Conservation (phyloP, 768 basidiomycete species). For the Leccinum rimulosum region DNA sequence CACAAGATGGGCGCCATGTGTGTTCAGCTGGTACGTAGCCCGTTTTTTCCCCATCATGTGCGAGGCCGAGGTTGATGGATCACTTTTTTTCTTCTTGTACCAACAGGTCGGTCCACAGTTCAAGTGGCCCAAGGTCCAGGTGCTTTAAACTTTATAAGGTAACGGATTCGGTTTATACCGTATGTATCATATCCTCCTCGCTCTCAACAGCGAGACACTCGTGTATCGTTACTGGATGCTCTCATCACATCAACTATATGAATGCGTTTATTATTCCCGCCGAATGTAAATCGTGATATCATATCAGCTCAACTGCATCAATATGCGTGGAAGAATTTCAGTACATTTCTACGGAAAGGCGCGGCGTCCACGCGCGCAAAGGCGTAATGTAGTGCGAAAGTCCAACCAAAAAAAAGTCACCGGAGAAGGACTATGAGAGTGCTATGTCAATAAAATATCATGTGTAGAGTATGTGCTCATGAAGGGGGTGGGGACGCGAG, state of each 20-base stretch:
- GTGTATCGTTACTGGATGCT: conserved; percentile 27
- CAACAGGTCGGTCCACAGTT: conserved; percentile 53
- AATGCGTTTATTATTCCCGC: not conserved
- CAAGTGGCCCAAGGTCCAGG: conserved; percentile 54
- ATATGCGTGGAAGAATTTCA: conserved; percentile 9
- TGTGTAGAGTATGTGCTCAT: conserved; percentile 33
- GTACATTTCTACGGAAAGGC: conserved; percentile 10
- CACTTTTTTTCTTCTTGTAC: not conserved
- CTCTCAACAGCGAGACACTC: conserved; percentile 38
- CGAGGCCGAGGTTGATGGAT: not conserved
- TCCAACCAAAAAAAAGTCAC: conserved; percentile 12
- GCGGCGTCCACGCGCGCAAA: conserved; percentile 14
- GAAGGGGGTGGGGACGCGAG: conserved; percentile 66
- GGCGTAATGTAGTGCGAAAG: conserved; percentile 26
- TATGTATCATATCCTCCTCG: conserved; percentile 20
- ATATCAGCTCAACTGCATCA: conserved; percentile 8
- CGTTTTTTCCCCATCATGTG: not conserved
- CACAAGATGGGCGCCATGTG: conserved; percentile 86
- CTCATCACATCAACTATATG: conserved; percentile 31
- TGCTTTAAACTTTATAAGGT: conserved; percentile 30
- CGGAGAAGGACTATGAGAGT: conserved; percentile 16
- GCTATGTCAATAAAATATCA: conserved; percentile 21
- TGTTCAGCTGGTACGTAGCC: conserved; percentile 63
- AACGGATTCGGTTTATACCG: not conserved
- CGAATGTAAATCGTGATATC: conserved; percentile 21